Percentiles rank a stretch among this genome's conserved stretches.
phyloP scores from a whole-genome alignment of 2,329 filamentous ascomycete species.

The Pyricularia pennisetigena region DNA sequence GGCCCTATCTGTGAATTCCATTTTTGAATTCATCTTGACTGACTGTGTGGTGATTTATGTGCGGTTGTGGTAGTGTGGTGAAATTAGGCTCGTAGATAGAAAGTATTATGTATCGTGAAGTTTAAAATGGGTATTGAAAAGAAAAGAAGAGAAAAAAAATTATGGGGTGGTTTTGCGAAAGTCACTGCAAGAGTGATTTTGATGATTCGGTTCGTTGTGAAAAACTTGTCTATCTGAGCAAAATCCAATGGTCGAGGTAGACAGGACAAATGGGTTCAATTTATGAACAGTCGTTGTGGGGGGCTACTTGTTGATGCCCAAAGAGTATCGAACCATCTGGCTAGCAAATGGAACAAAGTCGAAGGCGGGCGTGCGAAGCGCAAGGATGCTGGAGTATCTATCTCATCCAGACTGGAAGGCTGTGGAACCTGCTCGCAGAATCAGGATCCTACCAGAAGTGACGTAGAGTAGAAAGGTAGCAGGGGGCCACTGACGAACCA shows the following conservation, averaged over 20 bases:
- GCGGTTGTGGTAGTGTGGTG: slow-evolving; percentile 3
- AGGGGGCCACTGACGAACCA: not conserved
- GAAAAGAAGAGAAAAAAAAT: not conserved
- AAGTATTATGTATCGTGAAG: not conserved
- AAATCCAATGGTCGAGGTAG: not conserved
- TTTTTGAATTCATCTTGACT: slow-evolving; percentile 58
- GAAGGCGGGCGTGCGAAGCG: not conserved
- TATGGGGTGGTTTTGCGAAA: not conserved
- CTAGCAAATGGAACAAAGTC: not conserved
- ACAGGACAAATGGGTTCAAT: not conserved
- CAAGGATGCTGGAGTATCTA: not conserved
- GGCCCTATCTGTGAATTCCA: slow-evolving; percentile 91
- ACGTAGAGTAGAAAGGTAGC: not conserved
- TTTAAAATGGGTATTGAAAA: not conserved
- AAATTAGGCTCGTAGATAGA: not conserved
- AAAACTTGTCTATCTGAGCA: not conserved
- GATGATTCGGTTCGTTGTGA: not conserved
- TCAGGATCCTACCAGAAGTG: not conserved
- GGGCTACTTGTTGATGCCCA: not conserved
- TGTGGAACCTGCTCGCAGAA: not conserved
- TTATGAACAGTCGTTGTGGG: slow-evolving; percentile 1
- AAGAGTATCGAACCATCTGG: slow-evolving; percentile 1
- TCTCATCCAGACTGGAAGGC: not conserved
- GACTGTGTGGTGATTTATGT: slow-evolving; percentile 13
- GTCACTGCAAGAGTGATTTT: not conserved